Evolutionary conservation across 140 eudicot species (phyloP).

Genomic region (Senecio squalidus): DNA sequence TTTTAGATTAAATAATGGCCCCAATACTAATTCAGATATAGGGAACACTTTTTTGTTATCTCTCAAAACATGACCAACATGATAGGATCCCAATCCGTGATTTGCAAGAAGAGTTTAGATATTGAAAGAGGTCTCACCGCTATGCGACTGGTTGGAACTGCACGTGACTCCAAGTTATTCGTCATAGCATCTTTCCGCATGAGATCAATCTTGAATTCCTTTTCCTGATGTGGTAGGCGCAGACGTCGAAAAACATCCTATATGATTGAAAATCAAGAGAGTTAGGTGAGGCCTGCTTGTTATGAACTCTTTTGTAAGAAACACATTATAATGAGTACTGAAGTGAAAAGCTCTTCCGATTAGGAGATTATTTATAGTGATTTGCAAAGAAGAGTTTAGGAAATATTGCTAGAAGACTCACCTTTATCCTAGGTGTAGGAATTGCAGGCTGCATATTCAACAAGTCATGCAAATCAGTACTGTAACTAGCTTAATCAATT

Average conservation of each 20-base stretch:
- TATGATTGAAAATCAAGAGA: slow-evolving; percentile 16
- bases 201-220: slow-evolving; percentile 57
- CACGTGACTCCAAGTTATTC: slow-evolving; percentile 41
- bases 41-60: too few relatives aligned
- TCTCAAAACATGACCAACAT: too few relatives aligned
- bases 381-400: neutral
- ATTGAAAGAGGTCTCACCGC: neutral
- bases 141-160: neutral
- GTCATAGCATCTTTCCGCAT: too few relatives aligned
- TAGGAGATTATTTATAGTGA: too few relatives aligned
- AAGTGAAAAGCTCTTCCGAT: neutral
- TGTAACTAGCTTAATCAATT: slow-evolving; percentile 27
- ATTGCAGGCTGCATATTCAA: slow-evolving; percentile 46
- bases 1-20: too few relatives aligned
- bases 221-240: slow-evolving; percentile 42
- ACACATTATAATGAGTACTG: neutral
- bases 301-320: neutral
- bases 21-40: too few relatives aligned
- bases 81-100: too few relatives aligned
- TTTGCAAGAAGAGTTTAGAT: neutral
- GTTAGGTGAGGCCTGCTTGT: slow-evolving; percentile 12
- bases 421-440: slow-evolving; percentile 53
- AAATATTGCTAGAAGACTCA: slow-evolving; percentile 27
- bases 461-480: slow-evolving; percentile 32
- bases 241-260: slow-evolving; percentile 62